phyloP scores from a whole-genome alignment of 139 green algal genomes.

The Ostreobium quekettii region DNA sequence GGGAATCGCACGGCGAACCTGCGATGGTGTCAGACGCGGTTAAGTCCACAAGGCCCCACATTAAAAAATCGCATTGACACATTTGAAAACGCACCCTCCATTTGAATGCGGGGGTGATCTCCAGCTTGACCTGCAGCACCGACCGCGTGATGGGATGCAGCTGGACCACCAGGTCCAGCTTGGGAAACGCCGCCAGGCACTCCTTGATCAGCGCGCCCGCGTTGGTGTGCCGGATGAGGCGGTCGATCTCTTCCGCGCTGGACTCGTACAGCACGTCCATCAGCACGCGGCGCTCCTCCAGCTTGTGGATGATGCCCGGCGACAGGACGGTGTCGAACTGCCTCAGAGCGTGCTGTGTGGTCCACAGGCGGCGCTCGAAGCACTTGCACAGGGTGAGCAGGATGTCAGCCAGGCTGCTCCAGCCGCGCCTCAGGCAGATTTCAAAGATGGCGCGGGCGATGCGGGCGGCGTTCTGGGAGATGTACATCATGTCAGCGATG shows the following conservation, averaged over 20 bases:
- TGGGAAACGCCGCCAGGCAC: conserved; percentile 66
- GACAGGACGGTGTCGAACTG: conserved; percentile 72
- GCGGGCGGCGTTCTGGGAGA: conserved; percentile 73
- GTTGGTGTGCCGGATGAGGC: conserved; percentile 66
- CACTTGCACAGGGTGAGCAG: conserved; percentile 56
- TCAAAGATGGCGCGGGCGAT: conserved; percentile 92
- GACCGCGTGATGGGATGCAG: conserved; percentile 92
- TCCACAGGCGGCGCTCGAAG: conserved; percentile 84
- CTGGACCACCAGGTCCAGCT: conserved; percentile 57
- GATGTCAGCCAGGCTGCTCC: conserved; percentile 49
- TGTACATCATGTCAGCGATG: conserved; percentile 88
- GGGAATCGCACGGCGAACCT: no score
- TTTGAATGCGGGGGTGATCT: conserved; percentile 62
- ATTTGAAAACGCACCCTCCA: no score
- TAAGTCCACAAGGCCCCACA: no score
- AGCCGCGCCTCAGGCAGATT: conserved; percentile 70
- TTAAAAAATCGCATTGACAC: no score
- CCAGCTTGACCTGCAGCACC: conserved; percentile 72
- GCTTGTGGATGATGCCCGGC: conserved; percentile 73
- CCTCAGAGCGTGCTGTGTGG: conserved; percentile 75
- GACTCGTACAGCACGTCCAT: conserved; percentile 80
- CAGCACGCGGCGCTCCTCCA: conserved; percentile 66
- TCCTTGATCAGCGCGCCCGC: conserved; percentile 46
- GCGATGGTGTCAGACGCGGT: no score
- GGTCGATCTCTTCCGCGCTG: conserved; percentile 70